These are phyloP conservation scores for Kluyveromyces dobzhanskii DNA, from an alignment of 805 yeast species.

Conservation along the genomic window DNA sequence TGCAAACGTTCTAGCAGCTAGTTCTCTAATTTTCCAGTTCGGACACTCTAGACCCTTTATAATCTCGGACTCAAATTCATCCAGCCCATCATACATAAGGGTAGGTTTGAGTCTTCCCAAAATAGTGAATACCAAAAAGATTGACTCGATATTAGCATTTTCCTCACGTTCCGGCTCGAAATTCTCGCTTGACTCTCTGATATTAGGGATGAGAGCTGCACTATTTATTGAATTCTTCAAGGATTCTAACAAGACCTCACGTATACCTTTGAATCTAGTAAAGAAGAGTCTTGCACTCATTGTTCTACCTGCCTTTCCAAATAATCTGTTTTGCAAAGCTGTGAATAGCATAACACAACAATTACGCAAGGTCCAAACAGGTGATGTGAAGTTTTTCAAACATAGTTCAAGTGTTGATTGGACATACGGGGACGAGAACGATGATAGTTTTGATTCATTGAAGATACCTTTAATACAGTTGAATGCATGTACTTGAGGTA, in stretches of 20 bases:
- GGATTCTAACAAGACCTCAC: slow-evolving; percentile 38
- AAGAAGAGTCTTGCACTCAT: slow-evolving; percentile 64
- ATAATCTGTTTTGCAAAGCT: slow-evolving; percentile 69
- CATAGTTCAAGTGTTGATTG: slow-evolving; percentile 54
- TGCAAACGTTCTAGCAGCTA: slow-evolving; percentile 68
- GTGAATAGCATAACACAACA: slow-evolving; percentile 92
- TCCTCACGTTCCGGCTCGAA: not conserved
- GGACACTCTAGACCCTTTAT: slow-evolving; percentile 40
- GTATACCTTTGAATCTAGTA: slow-evolving; percentile 48
- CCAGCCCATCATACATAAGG: slow-evolving; percentile 43
- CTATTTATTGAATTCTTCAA: slow-evolving; percentile 28
- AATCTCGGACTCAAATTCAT: slow-evolving; percentile 44
- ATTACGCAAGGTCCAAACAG: slow-evolving; percentile 80
- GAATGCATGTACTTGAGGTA: slow-evolving; percentile 91
- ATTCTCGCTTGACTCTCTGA: not conserved
- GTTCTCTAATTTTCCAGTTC: slow-evolving; percentile 81
- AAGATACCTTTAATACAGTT: slow-evolving; percentile 74
- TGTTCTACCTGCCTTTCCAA: slow-evolving; percentile 46
- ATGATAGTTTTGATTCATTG: slow-evolving; percentile 59
- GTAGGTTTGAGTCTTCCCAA: slow-evolving; percentile 60
- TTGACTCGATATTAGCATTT: slow-evolving; percentile 40
- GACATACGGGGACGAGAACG: slow-evolving; percentile 40
- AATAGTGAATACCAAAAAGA: slow-evolving; percentile 70
- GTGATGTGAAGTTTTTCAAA: slow-evolving; percentile 52
- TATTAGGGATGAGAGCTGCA: not conserved